phyloP scores from a whole-genome alignment of 2,329 filamentous ascomycete genomes.

The Blastomyces percursus region DNA sequence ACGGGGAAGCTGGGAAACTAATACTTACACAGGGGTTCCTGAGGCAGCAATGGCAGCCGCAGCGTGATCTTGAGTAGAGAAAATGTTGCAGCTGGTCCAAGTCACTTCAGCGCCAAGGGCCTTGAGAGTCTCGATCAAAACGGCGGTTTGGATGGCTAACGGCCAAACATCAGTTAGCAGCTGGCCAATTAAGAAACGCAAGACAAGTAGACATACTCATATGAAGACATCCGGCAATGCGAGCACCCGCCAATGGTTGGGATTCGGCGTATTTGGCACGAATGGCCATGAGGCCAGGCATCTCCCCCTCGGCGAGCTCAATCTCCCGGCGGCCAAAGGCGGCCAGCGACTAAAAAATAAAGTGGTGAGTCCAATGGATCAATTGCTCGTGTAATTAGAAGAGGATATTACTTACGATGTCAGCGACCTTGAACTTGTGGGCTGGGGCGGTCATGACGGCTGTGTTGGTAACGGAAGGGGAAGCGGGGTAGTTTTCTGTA shows the following conservation, averaged over 20 bases:
- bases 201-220: slow-evolving; percentile 55
- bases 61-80: slow-evolving; percentile 97
- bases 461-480: slow-evolving; percentile 14
- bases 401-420: slow-evolving; percentile 50
- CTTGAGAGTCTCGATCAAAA: slow-evolving; percentile 95
- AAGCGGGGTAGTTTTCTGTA: slow-evolving; percentile 12
- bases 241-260: slow-evolving; percentile 87
- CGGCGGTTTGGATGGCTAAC: slow-evolving; percentile 88
- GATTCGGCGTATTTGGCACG: slow-evolving; percentile 81
- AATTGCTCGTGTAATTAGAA: slow-evolving; percentile 7
- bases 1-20: no score
- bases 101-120: slow-evolving; percentile 95
- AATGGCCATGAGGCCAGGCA: slow-evolving; percentile 96
- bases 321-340: slow-evolving; percentile 99
- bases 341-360: slow-evolving; percentile 55
- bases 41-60: slow-evolving; percentile 91
- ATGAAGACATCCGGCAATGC: slow-evolving; percentile 96
- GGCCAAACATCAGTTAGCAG: slow-evolving; percentile 11
- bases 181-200: slow-evolving; percentile 10
- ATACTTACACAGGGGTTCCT: slow-evolving; percentile 66
- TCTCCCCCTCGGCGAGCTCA: slow-evolving; percentile 89
- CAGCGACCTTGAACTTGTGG: slow-evolving; percentile 94
- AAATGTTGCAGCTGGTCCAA: slow-evolving; percentile 99
- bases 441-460: slow-evolving; percentile 61
- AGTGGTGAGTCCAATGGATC: slow-evolving; percentile 1